Percentiles rank a stretch among this genome's conserved stretches.
Conservation (phyloP, 257 asterid genomes). For the Euphrasia confusa region DNA sequence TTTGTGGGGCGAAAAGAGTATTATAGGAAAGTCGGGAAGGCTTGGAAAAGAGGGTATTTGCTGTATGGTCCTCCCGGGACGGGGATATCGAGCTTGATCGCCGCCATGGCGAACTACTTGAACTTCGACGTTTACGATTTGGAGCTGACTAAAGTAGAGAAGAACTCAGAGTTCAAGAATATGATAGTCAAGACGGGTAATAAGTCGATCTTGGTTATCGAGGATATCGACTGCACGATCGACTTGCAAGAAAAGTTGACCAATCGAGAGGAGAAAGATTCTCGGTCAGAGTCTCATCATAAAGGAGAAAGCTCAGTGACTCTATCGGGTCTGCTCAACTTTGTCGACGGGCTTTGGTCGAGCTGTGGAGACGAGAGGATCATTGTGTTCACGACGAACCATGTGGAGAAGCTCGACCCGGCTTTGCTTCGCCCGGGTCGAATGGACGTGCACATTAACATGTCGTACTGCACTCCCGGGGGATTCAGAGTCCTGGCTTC, state of each 20-base stretch:
- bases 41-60: constrained; percentile 76
- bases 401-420: constrained; percentile 57
- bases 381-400: constrained; percentile 60
- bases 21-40: constrained; percentile 58
- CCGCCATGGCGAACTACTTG: constrained; percentile 71
- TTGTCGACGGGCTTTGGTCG: constrained; percentile 67
- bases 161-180: constrained; percentile 49
- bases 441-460: constrained; percentile 71
- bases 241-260: constrained; percentile 47
- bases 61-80: constrained; percentile 82
- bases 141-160: constrained; percentile 48
- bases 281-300: background rate
- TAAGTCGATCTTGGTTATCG: constrained; percentile 57
- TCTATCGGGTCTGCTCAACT: constrained; percentile 51
- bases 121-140: constrained; percentile 63
- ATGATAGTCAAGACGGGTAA: constrained; percentile 46
- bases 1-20: constrained; percentile 49
- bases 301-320: constrained; percentile 42
- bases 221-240: constrained; percentile 63
- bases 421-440: constrained; percentile 67
- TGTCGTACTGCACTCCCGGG: constrained; percentile 55
- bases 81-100: constrained; percentile 71
- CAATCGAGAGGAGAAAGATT: constrained; percentile 20
- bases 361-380: constrained; percentile 61
- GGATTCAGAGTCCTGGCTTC: constrained; percentile 38